Evolutionary conservation across 352 stramenopile genomes (phyloP).

Genomic region (Globisporangium canariense): DNA sequence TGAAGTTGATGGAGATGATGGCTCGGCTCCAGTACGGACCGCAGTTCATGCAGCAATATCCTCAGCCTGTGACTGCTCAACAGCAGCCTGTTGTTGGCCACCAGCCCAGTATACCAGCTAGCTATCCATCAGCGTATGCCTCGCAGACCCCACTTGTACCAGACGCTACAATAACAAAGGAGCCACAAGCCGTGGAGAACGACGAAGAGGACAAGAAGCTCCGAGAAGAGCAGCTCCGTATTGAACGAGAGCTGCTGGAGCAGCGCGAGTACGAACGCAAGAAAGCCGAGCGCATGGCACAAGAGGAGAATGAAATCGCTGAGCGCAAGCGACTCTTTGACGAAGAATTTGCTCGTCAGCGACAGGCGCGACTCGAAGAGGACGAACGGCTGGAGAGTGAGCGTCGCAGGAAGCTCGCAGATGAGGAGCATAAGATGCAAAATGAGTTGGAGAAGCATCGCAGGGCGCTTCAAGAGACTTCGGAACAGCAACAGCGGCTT

Average conservation of each 20-base stretch:
- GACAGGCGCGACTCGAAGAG: conserved; percentile 33
- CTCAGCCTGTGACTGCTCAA: not conserved
- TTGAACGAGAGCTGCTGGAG: conserved; percentile 46
- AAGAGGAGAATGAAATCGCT: conserved; percentile 34
- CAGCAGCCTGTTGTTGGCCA: not conserved
- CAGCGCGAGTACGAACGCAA: conserved; percentile 46
- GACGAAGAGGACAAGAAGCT: conserved; percentile 18
- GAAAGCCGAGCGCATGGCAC: conserved; percentile 32
- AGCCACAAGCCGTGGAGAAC: not conserved
- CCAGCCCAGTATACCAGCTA: not conserved
- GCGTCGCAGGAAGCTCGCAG: conserved; percentile 21
- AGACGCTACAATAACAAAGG: not conserved
- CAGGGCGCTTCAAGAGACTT: conserved; percentile 28
- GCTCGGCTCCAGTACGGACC: conserved; percentile 21
- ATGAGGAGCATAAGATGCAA: conserved; percentile 34
- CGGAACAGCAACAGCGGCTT: conserved; percentile 27
- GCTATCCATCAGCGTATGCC: not conserved
- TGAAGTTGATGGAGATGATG: conserved; percentile 75
- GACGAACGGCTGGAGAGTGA: conserved; percentile 29
- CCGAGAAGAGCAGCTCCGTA: conserved; percentile 32
- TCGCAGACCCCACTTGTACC: not conserved
- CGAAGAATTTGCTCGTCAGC: conserved; percentile 35
- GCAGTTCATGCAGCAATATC: not conserved
- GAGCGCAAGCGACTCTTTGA: conserved; percentile 39
- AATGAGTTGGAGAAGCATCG: conserved; percentile 32